A percentile compares a stretch with the other conserved stretches of the same genome.
phyloP scores from a whole-genome alignment of 2,329 filamentous ascomycete species.

The Exserohilum turcica region DNA sequence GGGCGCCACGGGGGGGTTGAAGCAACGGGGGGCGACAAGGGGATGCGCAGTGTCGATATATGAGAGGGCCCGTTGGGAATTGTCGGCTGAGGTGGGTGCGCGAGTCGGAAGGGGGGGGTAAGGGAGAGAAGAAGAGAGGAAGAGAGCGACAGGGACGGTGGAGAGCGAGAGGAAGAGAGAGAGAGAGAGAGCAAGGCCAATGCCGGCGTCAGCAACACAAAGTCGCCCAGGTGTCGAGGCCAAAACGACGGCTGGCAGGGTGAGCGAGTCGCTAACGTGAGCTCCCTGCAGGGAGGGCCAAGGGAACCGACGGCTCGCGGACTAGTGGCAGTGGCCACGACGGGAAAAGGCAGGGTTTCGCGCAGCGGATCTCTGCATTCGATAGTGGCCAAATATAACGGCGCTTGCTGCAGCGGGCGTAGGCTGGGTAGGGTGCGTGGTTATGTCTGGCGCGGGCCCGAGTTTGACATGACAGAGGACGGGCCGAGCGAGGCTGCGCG shows the following conservation, averaged over 20 bases:
- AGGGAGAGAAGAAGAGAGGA: constrained; percentile 19
- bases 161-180: constrained; percentile 14
- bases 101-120: constrained; percentile 1
- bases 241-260: constrained; percentile 25
- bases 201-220: constrained; percentile 16
- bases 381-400: constrained; percentile 34
- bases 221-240: constrained; percentile 19
- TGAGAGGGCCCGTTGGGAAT: constrained; percentile 42
- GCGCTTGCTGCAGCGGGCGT: constrained; percentile 12
- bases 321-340: constrained; percentile 21
- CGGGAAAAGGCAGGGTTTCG: constrained; percentile 20
- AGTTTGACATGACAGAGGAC: neutral
- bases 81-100: constrained; percentile 41
- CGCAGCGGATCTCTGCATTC: constrained; percentile 21
- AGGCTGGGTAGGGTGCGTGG: neutral
- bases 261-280: constrained; percentile 24
- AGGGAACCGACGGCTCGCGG: constrained; percentile 19
- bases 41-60: constrained; percentile 38
- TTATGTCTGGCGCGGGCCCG: neutral
- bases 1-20: constrained; percentile 23
- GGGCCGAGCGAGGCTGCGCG: neutral
- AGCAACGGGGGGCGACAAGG: constrained; percentile 23
- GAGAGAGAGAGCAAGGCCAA: neutral
- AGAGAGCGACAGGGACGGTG: constrained; percentile 17
- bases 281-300: constrained; percentile 24